Base-by-base conservation (phyloP, 2,329 filamentous ascomycete genomes). In the Sphaerulina musiva region DNA sequence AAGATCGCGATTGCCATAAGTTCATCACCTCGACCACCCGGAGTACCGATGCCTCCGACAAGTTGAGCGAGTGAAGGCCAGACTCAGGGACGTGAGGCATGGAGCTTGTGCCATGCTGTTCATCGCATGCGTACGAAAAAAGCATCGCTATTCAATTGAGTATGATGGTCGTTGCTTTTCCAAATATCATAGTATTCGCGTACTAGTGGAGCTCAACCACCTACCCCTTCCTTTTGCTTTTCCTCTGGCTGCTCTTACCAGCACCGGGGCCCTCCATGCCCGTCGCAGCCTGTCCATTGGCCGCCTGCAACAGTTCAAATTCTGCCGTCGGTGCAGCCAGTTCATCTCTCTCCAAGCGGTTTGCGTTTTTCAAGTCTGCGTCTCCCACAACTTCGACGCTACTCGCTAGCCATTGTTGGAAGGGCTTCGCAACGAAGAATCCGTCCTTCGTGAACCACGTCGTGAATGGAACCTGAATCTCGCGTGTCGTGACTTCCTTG, bases 321-420 rank as follows among this genome's bases (percentile, higher is more conserved):
- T 57, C 51, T 7, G 60, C 53, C 6, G 50, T 60, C 7, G 64
- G 62, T 8, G 60, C 56, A 7, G 62, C 60, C 17, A 64, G 50
- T 11, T 61, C 59, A 32, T 66, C 64, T 36, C 60, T 56, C 53
- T 66, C 60, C 17, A 75, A 73, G 55, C 74, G 72, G 4, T 72
- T 67, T 3, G 76, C 74, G 44, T 76, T 77, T 54, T 73, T 73
- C 26, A 83, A 79, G 64, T 92, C 87, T 32, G 78, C 78, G 62
- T 77, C 77, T 48, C 84, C 87, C 57, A 92, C 78, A 32, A 80
- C 68, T 1, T 83, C 80, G 3, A 92, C 77, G 40, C 79, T 78
- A n/a, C 78, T 79, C 9, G 86, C 87, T 46, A 93, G 75, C 74
- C 88, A 82, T 67, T 84, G 80, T 77, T 93, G 88, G 72, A 93